Evolutionary conservation across 495 filamentous ascomycete genomes (phyloP), one percentile per base, ranked within the genome.

Genomic region (Penicillium fimorum): DNA sequence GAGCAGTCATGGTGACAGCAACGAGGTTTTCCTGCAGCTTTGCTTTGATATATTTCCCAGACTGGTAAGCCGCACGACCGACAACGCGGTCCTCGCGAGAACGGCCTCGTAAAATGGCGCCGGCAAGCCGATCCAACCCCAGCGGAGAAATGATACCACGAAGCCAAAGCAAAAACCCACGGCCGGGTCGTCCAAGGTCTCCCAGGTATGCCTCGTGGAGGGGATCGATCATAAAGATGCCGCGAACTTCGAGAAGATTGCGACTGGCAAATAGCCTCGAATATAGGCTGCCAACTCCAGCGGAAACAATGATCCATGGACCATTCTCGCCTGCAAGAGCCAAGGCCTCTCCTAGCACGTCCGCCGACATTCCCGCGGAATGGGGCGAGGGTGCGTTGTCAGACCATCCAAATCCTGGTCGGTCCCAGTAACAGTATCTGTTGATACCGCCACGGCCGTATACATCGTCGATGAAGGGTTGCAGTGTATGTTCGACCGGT

Each of bases 341-440:
- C 3, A 98, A 79, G 0, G 91, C 87, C 74, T 97, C 92, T 24
- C 90, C 88, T 17, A 97, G 77, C 6, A 84, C 89, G 63, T 96
- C 90, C 7, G 88, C 84, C 1, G 89, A 85, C 87, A 96, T 96
- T 50, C 92, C 90, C 10, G 89, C 92, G 4, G 90, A 93, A 64
- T 95, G 85, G 1, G 94, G 93, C 2, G 91, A 96, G 9, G 93
- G 94, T 0, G 94, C 92, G 59, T 91, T 92, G 72, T 98, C 94
- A 45, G 90, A 94, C 85, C 88, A 96, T 35, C 79, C 91, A 48
- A 92, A 75, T 1, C 94, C 94, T 1, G 94, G 94, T 20, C 94
- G 88, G 64, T 98, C 94, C 74, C 89, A 95, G 71, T 96, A 97
- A 76, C 94, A 98, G 72, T 94, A 98, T 44, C 92, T 86, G 47